phyloP scores from a whole-genome alignment of 176 grass and related monocot genomes.

The Secale cereale region DNA sequence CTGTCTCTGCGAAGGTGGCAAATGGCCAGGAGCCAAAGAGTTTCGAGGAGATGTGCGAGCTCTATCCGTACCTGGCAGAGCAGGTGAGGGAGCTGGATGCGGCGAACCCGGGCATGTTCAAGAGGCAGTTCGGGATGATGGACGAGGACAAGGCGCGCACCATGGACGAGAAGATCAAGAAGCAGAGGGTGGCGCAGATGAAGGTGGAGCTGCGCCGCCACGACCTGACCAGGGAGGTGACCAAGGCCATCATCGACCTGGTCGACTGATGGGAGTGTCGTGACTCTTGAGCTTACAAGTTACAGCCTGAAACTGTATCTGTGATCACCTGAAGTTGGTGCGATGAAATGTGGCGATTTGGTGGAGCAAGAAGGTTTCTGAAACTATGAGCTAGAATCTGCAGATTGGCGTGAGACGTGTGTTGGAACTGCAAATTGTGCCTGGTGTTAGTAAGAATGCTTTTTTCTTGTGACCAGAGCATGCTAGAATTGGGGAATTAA shows the following conservation, averaged over 20 bases:
- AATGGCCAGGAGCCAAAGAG: neutral
- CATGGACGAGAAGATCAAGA: slow-evolving; percentile 60
- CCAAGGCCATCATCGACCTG: slow-evolving; percentile 25
- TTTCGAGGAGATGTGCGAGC: neutral
- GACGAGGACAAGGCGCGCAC: slow-evolving; percentile 26
- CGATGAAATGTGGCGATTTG: neutral
- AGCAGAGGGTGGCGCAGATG: slow-evolving; percentile 4
- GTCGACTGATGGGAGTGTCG: neutral
- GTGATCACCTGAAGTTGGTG: neutral
- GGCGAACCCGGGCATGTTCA: slow-evolving; percentile 12
- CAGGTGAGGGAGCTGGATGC: slow-evolving; percentile 23
- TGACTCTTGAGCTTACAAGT: neutral
- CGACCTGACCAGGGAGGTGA: slow-evolving; percentile 36
- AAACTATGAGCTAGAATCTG: neutral
- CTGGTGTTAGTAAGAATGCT: neutral
- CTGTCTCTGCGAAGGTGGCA: neutral
- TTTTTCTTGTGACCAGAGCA: neutral
- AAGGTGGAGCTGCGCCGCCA: neutral
- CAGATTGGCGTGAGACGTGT: neutral
- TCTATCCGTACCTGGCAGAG: slow-evolving; percentile 40
- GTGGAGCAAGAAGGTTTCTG: neutral
- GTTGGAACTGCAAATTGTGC: neutral
- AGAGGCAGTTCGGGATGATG: slow-evolving; percentile 39
- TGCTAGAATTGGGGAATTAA: neutral
- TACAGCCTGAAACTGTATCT: neutral